phyloP scores from a whole-genome alignment of 208 protist species.

The Trypanosoma theileri region DNA sequence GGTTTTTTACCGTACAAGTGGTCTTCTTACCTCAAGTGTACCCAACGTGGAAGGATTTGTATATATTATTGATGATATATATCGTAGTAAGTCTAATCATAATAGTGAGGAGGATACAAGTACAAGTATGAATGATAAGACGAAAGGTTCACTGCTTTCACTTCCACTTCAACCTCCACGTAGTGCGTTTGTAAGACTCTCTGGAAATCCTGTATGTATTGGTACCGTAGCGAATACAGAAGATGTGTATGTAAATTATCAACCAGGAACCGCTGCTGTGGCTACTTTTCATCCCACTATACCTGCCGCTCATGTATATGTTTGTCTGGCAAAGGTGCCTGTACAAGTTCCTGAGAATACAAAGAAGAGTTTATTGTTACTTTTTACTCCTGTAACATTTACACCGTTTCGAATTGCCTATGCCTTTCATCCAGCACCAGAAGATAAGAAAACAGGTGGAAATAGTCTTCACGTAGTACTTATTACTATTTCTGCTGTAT shows the following conservation, averaged over 20 bases:
- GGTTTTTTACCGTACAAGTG: constrained; percentile 14
- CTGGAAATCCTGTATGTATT: constrained; percentile 10
- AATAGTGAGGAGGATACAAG: too few relatives aligned
- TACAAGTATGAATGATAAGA: background rate
- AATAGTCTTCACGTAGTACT: background rate
- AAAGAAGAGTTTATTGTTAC: background rate
- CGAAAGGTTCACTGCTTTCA: background rate
- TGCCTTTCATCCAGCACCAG: background rate
- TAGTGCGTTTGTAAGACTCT: constrained; percentile 16
- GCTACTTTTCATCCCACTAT: constrained; percentile 6
- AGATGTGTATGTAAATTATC: constrained; percentile 1
- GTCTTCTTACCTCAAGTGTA: background rate
- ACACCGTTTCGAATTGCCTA: constrained; percentile 16
- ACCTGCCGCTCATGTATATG: constrained; percentile 11
- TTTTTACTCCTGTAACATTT: constrained; percentile 23
- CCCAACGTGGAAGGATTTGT: background rate
- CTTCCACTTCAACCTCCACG: constrained; percentile 5
- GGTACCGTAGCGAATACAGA: constrained; percentile 11
- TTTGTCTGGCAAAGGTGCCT: constrained; percentile 20
- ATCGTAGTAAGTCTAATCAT: too few relatives aligned
- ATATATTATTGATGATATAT: too few relatives aligned
- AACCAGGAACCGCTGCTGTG: background rate
- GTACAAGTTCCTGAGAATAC: background rate
- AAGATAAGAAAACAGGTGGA: background rate
- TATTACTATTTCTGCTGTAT: background rate